These are phyloP conservation scores for Trichoderma polysporum DNA, from an alignment of 2,329 filamentous ascomycete species.

Conservation along the genomic window DNA sequence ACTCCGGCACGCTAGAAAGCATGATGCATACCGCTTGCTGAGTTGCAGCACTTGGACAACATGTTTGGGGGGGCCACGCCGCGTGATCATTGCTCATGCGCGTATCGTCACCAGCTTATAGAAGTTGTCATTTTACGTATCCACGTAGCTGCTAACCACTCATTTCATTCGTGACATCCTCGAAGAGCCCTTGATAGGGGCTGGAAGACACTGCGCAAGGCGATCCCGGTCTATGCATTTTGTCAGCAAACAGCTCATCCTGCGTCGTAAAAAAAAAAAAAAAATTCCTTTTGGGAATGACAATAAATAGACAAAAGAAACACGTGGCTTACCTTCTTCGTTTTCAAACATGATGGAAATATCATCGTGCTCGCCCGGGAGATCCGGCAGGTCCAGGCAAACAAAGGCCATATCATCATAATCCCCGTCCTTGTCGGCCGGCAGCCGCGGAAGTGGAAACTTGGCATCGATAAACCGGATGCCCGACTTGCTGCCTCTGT, in stretches of 20 bases:
- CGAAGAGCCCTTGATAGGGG: conserved; percentile 51
- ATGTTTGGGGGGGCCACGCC: background rate
- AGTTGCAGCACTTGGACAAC: background rate
- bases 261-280: too few relatives aligned
- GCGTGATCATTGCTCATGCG: background rate
- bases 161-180: conserved; percentile 34
- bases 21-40: background rate
- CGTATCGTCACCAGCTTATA: background rate
- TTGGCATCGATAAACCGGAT: conserved; percentile 86
- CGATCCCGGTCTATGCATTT: conserved; percentile 51
- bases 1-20: conserved; percentile 1
- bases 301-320: background rate
- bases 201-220: conserved; percentile 53
- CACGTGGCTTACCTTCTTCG: conserved; percentile 62
- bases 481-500: conserved; percentile 64
- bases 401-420: conserved; percentile 70
- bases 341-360: conserved; percentile 82
- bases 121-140: conserved; percentile 6
- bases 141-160: conserved; percentile 4
- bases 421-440: conserved; percentile 50
- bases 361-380: conserved; percentile 90
- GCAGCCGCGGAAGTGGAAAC: conserved; percentile 73
- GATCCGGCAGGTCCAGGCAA: conserved; percentile 82
- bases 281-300: background rate
- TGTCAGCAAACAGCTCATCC: background rate